Evolutionary conservation across 345 rosid species (phyloP), one percentile per base, ranked within the genome.

Genomic region (Aurinia saxatilis): DNA sequence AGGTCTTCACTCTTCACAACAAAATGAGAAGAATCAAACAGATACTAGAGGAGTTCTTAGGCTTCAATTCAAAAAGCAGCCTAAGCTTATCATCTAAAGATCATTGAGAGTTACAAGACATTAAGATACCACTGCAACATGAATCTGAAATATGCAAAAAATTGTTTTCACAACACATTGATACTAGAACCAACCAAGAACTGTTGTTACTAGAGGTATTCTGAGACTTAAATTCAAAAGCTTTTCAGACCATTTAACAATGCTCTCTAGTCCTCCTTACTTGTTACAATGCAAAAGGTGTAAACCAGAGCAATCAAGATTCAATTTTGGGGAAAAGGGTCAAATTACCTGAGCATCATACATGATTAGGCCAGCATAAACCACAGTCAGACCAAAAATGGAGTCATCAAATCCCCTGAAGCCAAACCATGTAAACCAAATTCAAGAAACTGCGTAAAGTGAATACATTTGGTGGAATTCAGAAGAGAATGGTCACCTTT

Each of bases 351-450:
- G 95, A 13, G 96, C 85, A 63, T 88, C 98, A 65, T 91, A 88
- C 96, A 86, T 88, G 83, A 88, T 65, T 67, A 88, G 90, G 55
- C 79, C 77, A 41, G 98, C 98, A 57, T 91, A 86, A 50, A 91
- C 92, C 50, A 86, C 67, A 2, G 85, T 64, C 1, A 88, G 66
- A 40, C 98, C 96, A 59, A 91, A 80, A 41, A 91, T 77, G 12
- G 95, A 81, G 67, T 91, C 98, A 5, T 81, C 79, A 73, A 91
- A 88, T 6, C 98, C 96, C 84, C 98, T 91, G 78, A 49, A 47
- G 57, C 5, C 18, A 37, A 36, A 49, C 37, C 23, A 61, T 42
- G 54, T n/a, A 23, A 60, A 11, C 8, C 42, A 55, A 33, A 65
- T 27, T 27, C 33, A 41, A 14, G 14, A 23, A 38, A 47, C 13